Evolutionary conservation across 129 eudicot genomes (phyloP).

Genomic region (Chrysanthemum lavandulifolium): DNA sequence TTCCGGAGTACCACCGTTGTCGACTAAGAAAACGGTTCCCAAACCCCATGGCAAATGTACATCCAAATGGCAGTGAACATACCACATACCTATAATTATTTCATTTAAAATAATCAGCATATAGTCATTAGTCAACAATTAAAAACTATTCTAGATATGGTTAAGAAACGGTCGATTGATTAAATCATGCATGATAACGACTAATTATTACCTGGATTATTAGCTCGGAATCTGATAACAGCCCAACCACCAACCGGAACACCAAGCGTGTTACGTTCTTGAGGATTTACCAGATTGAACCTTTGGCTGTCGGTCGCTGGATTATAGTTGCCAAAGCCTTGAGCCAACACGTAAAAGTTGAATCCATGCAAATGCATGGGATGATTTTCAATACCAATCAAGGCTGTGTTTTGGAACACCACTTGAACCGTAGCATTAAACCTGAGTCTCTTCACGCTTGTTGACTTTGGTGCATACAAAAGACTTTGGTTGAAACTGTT

Average conservation of each 20-base stretch:
- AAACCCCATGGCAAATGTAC: slow-evolving; percentile 81
- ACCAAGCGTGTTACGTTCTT: slow-evolving; percentile 59
- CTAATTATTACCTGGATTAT: slow-evolving; percentile 61
- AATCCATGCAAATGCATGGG: slow-evolving; percentile 84
- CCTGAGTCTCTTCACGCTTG: slow-evolving; percentile 57
- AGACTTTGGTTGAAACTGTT: slow-evolving; percentile 38
- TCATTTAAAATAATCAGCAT: neutral
- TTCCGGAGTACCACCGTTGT: slow-evolving; percentile 65
- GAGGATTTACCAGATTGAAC: slow-evolving; percentile 61
- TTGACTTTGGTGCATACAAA: slow-evolving; percentile 40
- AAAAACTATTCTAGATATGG: neutral
- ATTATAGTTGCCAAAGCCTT: slow-evolving; percentile 73
- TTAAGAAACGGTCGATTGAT: neutral
- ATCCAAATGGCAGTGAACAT: slow-evolving; percentile 78
- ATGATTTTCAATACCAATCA: slow-evolving; percentile 58
- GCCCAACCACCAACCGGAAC: slow-evolving; percentile 93
- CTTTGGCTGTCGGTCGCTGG: slow-evolving; percentile 30
- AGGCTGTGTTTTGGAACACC: slow-evolving; percentile 68
- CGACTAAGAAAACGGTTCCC: slow-evolving; percentile 59
- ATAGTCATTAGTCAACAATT: neutral
- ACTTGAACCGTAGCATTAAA: slow-evolving; percentile 65
- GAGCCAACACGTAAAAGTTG: slow-evolving; percentile 68
- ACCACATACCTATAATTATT: slow-evolving; percentile 59
- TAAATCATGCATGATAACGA: too few relatives aligned
- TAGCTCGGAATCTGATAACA: slow-evolving; percentile 68